Base-by-base conservation (phyloP, 2,329 filamentous ascomycete species). In the Ceratocystis colombiana region DNA sequence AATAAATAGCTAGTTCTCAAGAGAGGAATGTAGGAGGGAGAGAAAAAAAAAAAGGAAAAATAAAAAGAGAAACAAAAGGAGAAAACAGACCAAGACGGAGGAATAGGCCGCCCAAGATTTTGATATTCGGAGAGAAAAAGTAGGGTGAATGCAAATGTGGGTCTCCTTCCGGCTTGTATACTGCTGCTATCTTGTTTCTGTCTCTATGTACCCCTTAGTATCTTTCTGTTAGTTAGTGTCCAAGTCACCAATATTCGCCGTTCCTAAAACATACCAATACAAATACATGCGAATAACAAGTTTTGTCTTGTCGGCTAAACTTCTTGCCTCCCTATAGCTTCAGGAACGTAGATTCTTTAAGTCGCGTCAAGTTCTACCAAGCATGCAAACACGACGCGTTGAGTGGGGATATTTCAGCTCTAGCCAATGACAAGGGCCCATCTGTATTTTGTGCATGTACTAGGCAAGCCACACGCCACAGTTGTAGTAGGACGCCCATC, bases 301-400 rank as follows among this genome's bases (percentile, higher is more conserved):
- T 25, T 20, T 62, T 30, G 22, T 25, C 22, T 55, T 22, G 20
- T 25, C 22, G 1, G n/a, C 22, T 55, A 22, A 22, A 6, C 25
- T 55, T 20, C 28, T 17, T 57, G 22, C 12, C 17, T 57, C 55
- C 55, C 55, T 59, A 33, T n/a, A 10, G 20, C 55, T 30, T 59
- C 55, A 59, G 55, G 55, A 28, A 59, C 55, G 7, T 30, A 25
- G 25, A 17, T 25, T 28, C 28, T 37, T 37, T 41, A 5, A 41
- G 55, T 59, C 55, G 55, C 55, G 55, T 59, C 55, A n/a, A 59
- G 22, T 53, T 28, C 48, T n/a, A 37, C 7, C 55, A 59, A 30
- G n/a, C 48, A 22, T n/a, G 55, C 55, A 5, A n/a, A 30, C 30
- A 59, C 30, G n/a, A 37, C 30, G 55, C 25, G 55, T 59, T 30